Evolutionary conservation across 148 eudicot genomes (phyloP), one percentile per base, ranked within the genome.

Genomic region (Camellia sinensis): DNA sequence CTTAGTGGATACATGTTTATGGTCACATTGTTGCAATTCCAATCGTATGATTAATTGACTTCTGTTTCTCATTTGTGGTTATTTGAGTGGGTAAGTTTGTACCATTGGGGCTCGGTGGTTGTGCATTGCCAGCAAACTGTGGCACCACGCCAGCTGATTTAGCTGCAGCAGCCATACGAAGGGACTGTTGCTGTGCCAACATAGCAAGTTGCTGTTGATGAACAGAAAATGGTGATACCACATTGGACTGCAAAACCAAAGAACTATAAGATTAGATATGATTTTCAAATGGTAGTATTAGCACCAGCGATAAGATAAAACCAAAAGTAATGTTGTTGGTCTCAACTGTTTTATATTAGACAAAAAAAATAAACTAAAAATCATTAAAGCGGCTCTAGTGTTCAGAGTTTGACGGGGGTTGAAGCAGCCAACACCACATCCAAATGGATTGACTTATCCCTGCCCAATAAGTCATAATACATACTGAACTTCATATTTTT

Each of bases 151-250:
- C 89, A 77, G 85, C 88, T 60, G 93, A 84, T 83, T 90, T 92
- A 81, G 90, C 92, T 7, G 98, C 96, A 37, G 97, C 99, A 37
- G 97, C 97, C 92, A 95, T 89, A 73, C 92, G 87, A 84, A 95
- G 88, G 53, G 93, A 85, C 74, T 95, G 99, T 71, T 95, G 99
- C 79, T 95, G 99, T 74, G 97, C 97, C 65, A 95, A 81, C 92
- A 93, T 86, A 22, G 29, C 29, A 22, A 22, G 29, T 22, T 22
- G 29, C 29, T 22, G 29, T 22, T 22, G 29, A 22, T 93, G 99
- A 73, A 81, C 19, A 77, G 95, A 82, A 83, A 87, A 96, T 59
- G 99, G 98, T 4, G 99, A 92, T 72, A 89, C 97, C 81, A 91
- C 89, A 78, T 90, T 93, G 75, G 97, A 85, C 98, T 96, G 94